A percentile compares a stretch with the other conserved stretches of the same genome.
These are phyloP conservation scores for Mortierella hygrophila DNA, from an alignment of 192 early-diverging fungal genomes.

Conservation along the genomic window DNA sequence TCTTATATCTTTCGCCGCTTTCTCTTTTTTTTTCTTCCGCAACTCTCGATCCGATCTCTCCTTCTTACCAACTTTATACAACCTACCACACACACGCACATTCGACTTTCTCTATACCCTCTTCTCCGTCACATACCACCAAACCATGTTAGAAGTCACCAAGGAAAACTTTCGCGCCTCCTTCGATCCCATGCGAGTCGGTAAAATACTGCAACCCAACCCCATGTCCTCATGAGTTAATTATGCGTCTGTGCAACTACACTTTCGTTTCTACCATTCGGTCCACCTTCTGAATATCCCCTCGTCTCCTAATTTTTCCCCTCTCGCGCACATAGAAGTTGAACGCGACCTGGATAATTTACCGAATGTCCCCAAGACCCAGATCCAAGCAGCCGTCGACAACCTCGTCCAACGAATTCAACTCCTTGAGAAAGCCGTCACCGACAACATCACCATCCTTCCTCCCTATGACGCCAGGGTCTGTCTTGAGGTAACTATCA, in stretches of 20 bases:
- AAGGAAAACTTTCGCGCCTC: slow-evolving; percentile 35
- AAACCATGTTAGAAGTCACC: slow-evolving; percentile 33
- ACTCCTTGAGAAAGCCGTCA: slow-evolving; percentile 65
- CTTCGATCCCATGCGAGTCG: slow-evolving; percentile 43
- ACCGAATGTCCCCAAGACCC: slow-evolving; percentile 12
- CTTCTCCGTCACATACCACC: neutral
- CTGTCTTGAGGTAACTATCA: slow-evolving; percentile 60
- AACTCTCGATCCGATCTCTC: neutral
- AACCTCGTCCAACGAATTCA: slow-evolving; percentile 59
- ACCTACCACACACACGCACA: neutral
- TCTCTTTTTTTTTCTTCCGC: neutral
- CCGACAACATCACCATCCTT: slow-evolving; percentile 66
- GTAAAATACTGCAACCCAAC: slow-evolving; percentile 16
- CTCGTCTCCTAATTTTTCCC: neutral
- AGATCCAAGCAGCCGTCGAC: slow-evolving; percentile 48
- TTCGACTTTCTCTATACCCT: neutral
- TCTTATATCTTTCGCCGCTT: neutral
- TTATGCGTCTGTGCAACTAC: neutral
- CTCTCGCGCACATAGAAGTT: neutral
- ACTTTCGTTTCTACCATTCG: neutral
- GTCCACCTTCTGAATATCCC: neutral
- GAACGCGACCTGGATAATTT: slow-evolving; percentile 19
- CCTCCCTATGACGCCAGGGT: slow-evolving; percentile 74
- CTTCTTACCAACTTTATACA: neutral
- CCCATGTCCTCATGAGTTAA: neutral